These are phyloP conservation scores for Aspergillus fumigatiaffinis DNA, from an alignment of 2,329 filamentous ascomycete species.

Conservation along the genomic window DNA sequence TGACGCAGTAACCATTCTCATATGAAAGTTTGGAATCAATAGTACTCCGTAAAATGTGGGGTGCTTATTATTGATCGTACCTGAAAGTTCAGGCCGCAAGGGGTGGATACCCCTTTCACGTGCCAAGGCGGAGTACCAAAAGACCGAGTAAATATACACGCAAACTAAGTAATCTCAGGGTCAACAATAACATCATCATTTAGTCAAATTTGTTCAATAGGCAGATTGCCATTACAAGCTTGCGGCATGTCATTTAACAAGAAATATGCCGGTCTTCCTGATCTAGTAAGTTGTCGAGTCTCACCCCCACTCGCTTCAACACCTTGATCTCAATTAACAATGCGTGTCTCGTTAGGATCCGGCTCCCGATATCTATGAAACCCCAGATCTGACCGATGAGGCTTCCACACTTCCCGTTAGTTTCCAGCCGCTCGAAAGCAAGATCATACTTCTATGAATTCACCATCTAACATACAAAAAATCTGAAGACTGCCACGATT, in stretches of 20 bases:
- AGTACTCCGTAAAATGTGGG: background rate
- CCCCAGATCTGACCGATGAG: slow-evolving; percentile 86
- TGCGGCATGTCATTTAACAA: slow-evolving; percentile 65
- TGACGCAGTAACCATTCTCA: background rate
- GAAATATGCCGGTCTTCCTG: slow-evolving; percentile 78
- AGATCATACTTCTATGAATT: background rate
- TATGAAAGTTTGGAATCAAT: background rate
- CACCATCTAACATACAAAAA: slow-evolving; percentile 40
- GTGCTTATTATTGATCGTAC: background rate
- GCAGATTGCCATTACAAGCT: background rate
- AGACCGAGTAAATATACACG: background rate
- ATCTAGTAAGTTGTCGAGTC: slow-evolving; percentile 57
- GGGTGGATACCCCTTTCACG: slow-evolving; percentile 6
- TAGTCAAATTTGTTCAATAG: background rate
- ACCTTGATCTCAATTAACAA: slow-evolving; percentile 4
- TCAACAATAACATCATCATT: background rate
- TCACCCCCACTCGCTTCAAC: background rate
- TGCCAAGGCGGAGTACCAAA: slow-evolving; percentile 2
- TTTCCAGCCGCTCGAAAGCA: slow-evolving; percentile 8
- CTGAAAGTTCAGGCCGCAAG: background rate
- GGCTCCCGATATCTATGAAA: slow-evolving; percentile 94
- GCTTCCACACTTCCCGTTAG: slow-evolving; percentile 77
- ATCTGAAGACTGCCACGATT: slow-evolving; percentile 50
- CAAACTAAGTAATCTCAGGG: background rate
- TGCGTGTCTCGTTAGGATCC: slow-evolving; percentile 60